Evolutionary conservation across 2,329 filamentous ascomycete genomes (phyloP).

Genomic region (Gnomoniopsis sp.): DNA sequence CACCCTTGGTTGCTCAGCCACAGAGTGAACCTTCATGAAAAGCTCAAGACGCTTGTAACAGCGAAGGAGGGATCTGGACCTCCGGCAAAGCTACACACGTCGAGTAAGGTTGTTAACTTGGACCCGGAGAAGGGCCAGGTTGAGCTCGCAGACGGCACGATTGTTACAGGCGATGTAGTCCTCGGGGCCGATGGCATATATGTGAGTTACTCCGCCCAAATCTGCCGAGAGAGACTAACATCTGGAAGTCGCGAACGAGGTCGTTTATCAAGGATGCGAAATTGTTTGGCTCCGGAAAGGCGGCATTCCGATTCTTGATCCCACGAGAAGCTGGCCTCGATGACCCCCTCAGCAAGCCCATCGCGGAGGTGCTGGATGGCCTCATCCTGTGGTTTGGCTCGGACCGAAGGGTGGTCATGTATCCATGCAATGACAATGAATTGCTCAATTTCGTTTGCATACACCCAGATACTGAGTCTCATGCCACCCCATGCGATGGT

Average conservation of each 20-base stretch:
- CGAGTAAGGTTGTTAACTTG: constrained; percentile 40
- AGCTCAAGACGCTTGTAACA: constrained; percentile 44
- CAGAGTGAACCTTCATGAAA: constrained; percentile 49
- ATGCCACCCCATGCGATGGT: constrained; percentile 29
- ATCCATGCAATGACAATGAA: constrained; percentile 42
- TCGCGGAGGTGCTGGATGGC: constrained; percentile 27
- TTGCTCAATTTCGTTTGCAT: constrained; percentile 49
- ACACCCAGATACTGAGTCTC: constrained; percentile 43
- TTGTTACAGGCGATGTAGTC: constrained; percentile 43
- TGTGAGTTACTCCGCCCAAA: constrained; percentile 13
- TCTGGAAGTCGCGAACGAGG: constrained; percentile 26
- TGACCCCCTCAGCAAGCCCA: constrained; percentile 31
- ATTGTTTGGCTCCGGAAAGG: constrained; percentile 47
- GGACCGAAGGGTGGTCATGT: constrained; percentile 43
- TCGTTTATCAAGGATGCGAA: constrained; percentile 22
- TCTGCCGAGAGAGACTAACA: background rate
- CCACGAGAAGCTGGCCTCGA: constrained; percentile 29
- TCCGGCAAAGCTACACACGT: constrained; percentile 34
- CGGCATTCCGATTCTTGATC: constrained; percentile 55
- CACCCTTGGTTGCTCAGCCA: constrained; percentile 51
- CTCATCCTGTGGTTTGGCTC: constrained; percentile 37
- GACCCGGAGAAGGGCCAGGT: constrained; percentile 36
- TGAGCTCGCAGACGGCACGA: constrained; percentile 40
- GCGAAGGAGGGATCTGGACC: constrained; percentile 30
- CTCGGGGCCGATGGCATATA: constrained; percentile 54